Evolutionary conservation across 768 basidiomycete genomes (phyloP).

Genomic region (Agaricus blazei): DNA sequence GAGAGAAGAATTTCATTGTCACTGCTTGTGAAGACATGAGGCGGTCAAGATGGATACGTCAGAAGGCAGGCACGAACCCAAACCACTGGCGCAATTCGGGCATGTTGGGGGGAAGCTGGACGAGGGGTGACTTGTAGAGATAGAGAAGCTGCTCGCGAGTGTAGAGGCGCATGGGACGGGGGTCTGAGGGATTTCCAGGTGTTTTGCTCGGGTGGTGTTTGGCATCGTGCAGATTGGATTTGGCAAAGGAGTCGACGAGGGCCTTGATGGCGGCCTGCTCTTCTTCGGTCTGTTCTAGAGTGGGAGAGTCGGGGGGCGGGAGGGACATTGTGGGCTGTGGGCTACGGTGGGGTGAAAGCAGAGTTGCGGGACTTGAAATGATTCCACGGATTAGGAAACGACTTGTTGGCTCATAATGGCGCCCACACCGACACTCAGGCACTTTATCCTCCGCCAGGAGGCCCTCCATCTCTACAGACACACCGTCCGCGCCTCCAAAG

Average conservation of each 20-base stretch:
- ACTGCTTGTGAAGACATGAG: slow-evolving; percentile 26
- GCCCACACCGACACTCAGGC: slow-evolving; percentile 50
- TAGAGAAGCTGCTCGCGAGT: slow-evolving; percentile 62
- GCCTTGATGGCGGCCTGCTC: slow-evolving; percentile 14
- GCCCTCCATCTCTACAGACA: slow-evolving; percentile 60
- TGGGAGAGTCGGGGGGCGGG: slow-evolving; percentile 13
- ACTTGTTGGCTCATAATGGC: slow-evolving; percentile 14
- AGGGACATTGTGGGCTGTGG: slow-evolving; percentile 17
- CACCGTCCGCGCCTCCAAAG: slow-evolving; percentile 64
- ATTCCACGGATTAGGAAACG: slow-evolving; percentile 15
- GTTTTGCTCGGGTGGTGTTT: neutral
- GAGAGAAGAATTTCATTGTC: slow-evolving; percentile 61
- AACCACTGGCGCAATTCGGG: slow-evolving; percentile 85
- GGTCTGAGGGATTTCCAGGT: slow-evolving; percentile 13
- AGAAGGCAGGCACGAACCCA: slow-evolving; percentile 49
- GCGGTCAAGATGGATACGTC: slow-evolving; percentile 20
- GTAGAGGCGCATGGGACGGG: slow-evolving; percentile 58
- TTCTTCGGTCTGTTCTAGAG: slow-evolving; percentile 11
- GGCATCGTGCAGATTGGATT: slow-evolving; percentile 9
- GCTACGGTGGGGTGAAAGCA: slow-evolving; percentile 11
- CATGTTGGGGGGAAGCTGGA: slow-evolving; percentile 69
- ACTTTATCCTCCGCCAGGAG: slow-evolving; percentile 67
- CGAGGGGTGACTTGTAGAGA: slow-evolving; percentile 71
- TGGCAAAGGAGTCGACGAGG: slow-evolving; percentile 15
- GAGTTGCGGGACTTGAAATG: slow-evolving; percentile 37